Conservation (phyloP, 352 stramenopile genomes). For the Pythium rishiriense region DNA sequence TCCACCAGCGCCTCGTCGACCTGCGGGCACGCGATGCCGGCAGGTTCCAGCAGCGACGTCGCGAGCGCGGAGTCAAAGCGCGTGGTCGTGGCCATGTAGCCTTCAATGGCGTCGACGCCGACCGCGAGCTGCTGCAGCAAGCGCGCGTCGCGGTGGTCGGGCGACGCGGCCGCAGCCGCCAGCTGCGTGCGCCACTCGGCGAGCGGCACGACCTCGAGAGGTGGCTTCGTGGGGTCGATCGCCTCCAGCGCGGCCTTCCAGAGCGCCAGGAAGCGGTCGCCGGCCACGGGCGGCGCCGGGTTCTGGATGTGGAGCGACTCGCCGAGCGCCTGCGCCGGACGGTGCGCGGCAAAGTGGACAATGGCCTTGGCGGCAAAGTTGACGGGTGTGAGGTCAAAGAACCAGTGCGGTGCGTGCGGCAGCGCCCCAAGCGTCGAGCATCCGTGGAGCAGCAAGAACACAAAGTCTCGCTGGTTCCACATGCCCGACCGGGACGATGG, state of each 20-base stretch:
- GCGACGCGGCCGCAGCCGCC: constrained; percentile 27
- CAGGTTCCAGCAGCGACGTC: constrained; percentile 39
- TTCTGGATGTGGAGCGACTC: constrained; percentile 82
- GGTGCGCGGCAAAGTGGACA: constrained; percentile 68
- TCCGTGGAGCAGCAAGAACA: constrained; percentile 86
- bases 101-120: constrained; percentile 63
- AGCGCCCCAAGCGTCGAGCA: constrained; percentile 64
- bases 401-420: constrained; percentile 67
- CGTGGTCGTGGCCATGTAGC: constrained; percentile 64
- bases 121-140: constrained; percentile 63
- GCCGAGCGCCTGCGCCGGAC: constrained; percentile 52
- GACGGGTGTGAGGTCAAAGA: constrained; percentile 91
- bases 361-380: constrained; percentile 89
- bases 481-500: constrained; percentile 53
- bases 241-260: constrained; percentile 32
- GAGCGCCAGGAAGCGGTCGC: constrained; percentile 51
- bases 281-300: constrained; percentile 37
- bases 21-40: constrained; percentile 41
- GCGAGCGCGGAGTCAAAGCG: constrained; percentile 59
- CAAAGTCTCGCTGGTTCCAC: constrained; percentile 91
- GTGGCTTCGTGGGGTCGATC: background rate
- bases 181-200: constrained; percentile 33
- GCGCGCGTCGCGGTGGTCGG: constrained; percentile 29
- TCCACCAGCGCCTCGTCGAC: constrained; percentile 33
- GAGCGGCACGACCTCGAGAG: constrained; percentile 29